Evolutionary conservation across 2,329 filamentous ascomycete genomes (phyloP).

Genomic region (Macrophomina phaseolina): DNA sequence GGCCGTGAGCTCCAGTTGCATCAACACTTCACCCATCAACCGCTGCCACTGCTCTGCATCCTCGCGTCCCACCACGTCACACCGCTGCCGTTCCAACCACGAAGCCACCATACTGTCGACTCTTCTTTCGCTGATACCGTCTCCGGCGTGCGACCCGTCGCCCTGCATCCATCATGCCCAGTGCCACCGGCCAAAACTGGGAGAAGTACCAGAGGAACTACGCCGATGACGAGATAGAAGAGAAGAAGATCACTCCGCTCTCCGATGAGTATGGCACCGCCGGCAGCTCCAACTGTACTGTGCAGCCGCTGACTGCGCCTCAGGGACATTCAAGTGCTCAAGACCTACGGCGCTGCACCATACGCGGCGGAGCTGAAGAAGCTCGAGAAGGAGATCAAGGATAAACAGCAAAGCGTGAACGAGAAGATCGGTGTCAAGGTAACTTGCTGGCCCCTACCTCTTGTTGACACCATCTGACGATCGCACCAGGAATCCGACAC

Average conservation of each 20-base stretch:
- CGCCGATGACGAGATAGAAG: conserved; percentile 93
- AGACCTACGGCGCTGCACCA: conserved; percentile 96
- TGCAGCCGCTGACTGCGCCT: conserved; percentile 40
- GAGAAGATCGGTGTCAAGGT: conserved; percentile 95
- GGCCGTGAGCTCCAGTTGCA: conserved; percentile 15
- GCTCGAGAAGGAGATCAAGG: conserved; percentile 99
- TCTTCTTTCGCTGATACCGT: conserved; percentile 5
- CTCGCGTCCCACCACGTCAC: conserved; percentile 15
- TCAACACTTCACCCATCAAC: conserved; percentile 20
- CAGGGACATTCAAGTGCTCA: conserved; percentile 98
- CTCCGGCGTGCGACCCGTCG: conserved; percentile 14
- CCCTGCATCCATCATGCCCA: conserved; percentile 71
- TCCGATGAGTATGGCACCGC: conserved; percentile 81
- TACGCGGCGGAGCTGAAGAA: conserved; percentile 95
- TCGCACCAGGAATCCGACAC: conserved; percentile 86
- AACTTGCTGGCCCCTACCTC: conserved; percentile 31
- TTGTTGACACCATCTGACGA: background rate
- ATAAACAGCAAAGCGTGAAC: conserved; percentile 96
- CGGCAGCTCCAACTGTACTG: background rate
- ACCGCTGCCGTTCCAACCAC: background rate
- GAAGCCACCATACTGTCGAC: background rate
- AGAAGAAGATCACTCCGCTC: conserved; percentile 99
- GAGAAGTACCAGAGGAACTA: conserved; percentile 99
- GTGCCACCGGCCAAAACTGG: conserved; percentile 92
- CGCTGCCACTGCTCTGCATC: conserved; percentile 14